Evolutionary conservation across 148 eudicot genomes (phyloP), one percentile per base, ranked within the genome.

Genomic region (Heliosperma pusillum): DNA sequence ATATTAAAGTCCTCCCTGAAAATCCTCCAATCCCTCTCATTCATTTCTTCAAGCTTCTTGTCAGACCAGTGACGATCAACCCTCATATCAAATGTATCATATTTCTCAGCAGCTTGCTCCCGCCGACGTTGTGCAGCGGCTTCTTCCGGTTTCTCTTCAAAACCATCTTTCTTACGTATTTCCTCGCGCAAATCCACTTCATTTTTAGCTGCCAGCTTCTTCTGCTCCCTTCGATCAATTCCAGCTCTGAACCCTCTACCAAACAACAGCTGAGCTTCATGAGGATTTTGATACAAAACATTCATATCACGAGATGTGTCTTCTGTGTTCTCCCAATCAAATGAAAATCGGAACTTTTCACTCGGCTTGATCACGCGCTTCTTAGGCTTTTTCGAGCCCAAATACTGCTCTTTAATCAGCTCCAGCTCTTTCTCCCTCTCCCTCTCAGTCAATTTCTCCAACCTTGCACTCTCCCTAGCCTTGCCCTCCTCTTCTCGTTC

Each of bases 1-100:
- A 92, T 92, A 63, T 82, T 88, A 59, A 84, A 87, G 81, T 92
- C 97, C 79, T 92, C 95, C 75, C 91, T 81, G 82, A 92, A 90
- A 42, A 92, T 90, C 27, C 97, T 85, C 94, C 97, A 90, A 71
- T 92, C 95, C 79, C 97, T 88, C 73, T 92, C 92, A n/a, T 83
- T 82, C 90, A 87, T 87, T 50, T 87, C 90, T 62, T 88, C 91
- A 10, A 88, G 85, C 77, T 71, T 80, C 84, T 86, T 88, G 15
- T 86, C 87, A 3, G 88, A 74, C 91, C 91, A 88, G 71, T 88
- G 91, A 6, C 91, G 80, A 56, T 88, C 91, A 4, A 86, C 87
- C 73, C 82, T 78, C 91, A 87, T 87, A 74, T 91, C 96, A 69
- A 81, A 82, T 1, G 85, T 73, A 22, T 91, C 93, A 64, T 89